Base-by-base conservation (phyloP, 2,329 filamentous ascomycete species). In the Penicillium sclerotiorum region DNA sequence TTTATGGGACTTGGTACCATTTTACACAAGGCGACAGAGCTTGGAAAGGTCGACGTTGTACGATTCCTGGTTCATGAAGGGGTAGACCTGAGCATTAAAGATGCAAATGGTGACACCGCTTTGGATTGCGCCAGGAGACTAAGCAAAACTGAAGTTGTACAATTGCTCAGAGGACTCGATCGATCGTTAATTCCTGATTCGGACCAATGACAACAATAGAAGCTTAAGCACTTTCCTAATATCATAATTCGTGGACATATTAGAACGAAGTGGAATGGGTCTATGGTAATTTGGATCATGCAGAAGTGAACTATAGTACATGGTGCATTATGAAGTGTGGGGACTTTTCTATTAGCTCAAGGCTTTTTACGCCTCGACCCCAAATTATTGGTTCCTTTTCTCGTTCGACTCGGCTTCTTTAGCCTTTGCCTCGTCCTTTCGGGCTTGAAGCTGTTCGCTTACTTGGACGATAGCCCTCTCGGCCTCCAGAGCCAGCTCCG, bases 391-490 rank as follows among this genome's bases (percentile, higher is more conserved):
- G n/a, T 64, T 41, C 35, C 67, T 66, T 49, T 63, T 63, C 23
- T 58, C 44, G 27, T 59, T 45, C 11, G 36, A 49, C 5, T 49
- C 25, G 2, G 47, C 48, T 28, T 65, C 45, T 21, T 59, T 53
- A 25, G 64, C 42, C 23, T 65, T 52, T 11, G 53, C 44, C 17
- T 59, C 45, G 30, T 53, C 41, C 28, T 59, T 50, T 35, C 65
- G 47, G 8, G 60, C 49, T 30, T 64, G 50, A 8, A 76, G 58
- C 32, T 72, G 65, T 47, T 72, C 66, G 27, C 69, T 79, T 2
- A 92, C 85, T 69, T 93, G 89, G 77, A 85, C 85, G 50, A 90
- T 84, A 5, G 89, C 89, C 36, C 89, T 77, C 63, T 92, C 88
- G 1, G 91, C 77, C 66, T 92, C 89, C 13, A 86, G 75, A 47